Percentiles rank a stretch among this genome's conserved stretches.
These are phyloP conservation scores for Amphichorda felina DNA, from an alignment of 2,329 filamentous ascomycete species.

Conservation along the genomic window DNA sequence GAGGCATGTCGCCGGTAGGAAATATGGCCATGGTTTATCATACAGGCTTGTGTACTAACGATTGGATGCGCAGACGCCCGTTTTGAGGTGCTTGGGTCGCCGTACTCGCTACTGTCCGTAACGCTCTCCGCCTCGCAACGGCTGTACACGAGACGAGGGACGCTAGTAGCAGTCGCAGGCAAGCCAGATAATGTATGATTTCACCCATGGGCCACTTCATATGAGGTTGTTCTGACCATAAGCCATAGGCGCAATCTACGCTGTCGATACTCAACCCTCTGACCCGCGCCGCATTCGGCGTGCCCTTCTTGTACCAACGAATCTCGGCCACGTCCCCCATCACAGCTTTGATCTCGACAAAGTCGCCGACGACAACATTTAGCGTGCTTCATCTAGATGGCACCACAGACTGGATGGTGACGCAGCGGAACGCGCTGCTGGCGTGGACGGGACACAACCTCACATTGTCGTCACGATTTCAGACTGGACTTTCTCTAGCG, in stretches of 20 bases:
- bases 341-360: conserved; percentile 79
- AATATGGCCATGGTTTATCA: not conserved
- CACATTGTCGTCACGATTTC: conserved; percentile 61
- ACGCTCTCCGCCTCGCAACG: conserved; percentile 87
- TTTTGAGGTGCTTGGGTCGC: conserved; percentile 86
- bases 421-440: conserved; percentile 77
- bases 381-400: conserved; percentile 84
- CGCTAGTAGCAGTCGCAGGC: conserved; percentile 79
- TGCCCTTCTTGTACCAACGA: conserved; percentile 91
- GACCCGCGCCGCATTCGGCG: conserved; percentile 64
- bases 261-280: conserved; percentile 79
- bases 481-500: conserved; percentile 61
- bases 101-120: conserved; percentile 88
- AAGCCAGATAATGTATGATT: conserved; percentile 72
- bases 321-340: conserved; percentile 80
- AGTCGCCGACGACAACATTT: conserved; percentile 77
- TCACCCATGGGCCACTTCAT: not conserved
- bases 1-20: conserved; percentile 38
- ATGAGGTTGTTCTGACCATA: not conserved
- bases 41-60: conserved; percentile 6
- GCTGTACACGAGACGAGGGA: conserved; percentile 85
- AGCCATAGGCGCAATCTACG: conserved; percentile 66
- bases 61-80: conserved; percentile 60
- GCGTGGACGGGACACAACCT: conserved; percentile 94
- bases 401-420: conserved; percentile 87